Conservation (phyloP, 495 filamentous ascomycete genomes). For the Penicillium crystallinum region DNA sequence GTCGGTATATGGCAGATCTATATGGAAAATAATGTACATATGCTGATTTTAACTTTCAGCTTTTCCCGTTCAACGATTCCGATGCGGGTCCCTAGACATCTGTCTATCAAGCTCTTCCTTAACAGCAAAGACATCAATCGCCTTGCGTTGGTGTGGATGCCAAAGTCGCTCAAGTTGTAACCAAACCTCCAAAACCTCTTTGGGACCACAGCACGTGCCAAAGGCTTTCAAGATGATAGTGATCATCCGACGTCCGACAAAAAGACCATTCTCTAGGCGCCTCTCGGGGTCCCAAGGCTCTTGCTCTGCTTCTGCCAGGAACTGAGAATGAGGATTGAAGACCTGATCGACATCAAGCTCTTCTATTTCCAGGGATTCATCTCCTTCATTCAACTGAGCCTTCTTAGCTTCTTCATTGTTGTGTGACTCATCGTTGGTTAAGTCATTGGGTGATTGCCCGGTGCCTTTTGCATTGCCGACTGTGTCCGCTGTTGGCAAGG, state of each 20-base stretch:
- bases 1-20: constrained; percentile 28
- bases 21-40: constrained; percentile 33
- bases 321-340: constrained; percentile 5
- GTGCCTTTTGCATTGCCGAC: neutral
- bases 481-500: constrained; percentile 18
- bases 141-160: constrained; percentile 35
- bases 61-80: constrained; percentile 6
- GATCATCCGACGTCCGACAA: constrained; percentile 40
- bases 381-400: neutral
- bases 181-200: constrained; percentile 39
- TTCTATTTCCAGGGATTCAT: neutral
- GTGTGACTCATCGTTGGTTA: neutral
- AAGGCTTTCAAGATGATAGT: constrained; percentile 40
- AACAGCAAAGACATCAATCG: constrained; percentile 32
- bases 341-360: constrained; percentile 21
- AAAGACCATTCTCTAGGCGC: constrained; percentile 40
- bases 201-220: constrained; percentile 33
- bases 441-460: neutral
- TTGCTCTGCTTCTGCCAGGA: constrained; percentile 2
- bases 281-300: constrained; percentile 14
- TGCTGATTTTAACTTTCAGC: constrained; percentile 6
- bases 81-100: constrained; percentile 16
- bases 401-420: neutral
- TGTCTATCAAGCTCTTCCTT: constrained; percentile 40
- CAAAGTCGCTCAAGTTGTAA: constrained; percentile 39